phyloP scores from a whole-genome alignment of 805 yeast genomes.

The Candida pseudoglaebosa region DNA sequence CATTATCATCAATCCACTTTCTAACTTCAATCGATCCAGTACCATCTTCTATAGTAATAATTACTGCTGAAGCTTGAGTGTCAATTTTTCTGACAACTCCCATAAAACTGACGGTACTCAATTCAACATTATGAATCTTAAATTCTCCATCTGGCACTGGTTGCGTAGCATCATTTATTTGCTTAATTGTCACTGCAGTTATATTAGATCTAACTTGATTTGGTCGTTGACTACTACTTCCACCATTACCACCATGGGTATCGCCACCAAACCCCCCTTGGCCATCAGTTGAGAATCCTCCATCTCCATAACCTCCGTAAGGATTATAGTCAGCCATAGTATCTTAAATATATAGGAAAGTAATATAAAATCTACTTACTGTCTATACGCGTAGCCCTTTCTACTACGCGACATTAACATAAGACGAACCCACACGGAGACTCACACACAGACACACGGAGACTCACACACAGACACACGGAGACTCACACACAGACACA shows the following conservation, averaged over 20 bases:
- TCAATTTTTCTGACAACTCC: constrained; percentile 68
- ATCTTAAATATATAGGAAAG: not conserved
- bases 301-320: constrained; percentile 18
- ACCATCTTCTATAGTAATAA: constrained; percentile 70
- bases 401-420: too few relatives aligned
- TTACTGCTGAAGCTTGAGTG: constrained; percentile 53
- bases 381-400: too few relatives aligned
- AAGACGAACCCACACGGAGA: too few relatives aligned
- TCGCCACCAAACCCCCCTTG: constrained; percentile 21
- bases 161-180: constrained; percentile 59
- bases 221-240: constrained; percentile 19
- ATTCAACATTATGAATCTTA: constrained; percentile 52
- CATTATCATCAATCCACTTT: constrained; percentile 49
- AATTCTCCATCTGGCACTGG: constrained; percentile 67
- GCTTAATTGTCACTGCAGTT: constrained; percentile 72
- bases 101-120: constrained; percentile 59
- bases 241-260: constrained; percentile 12
- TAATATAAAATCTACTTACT: not conserved
- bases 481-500: too few relatives aligned
- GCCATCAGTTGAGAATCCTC: constrained; percentile 20
- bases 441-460: too few relatives aligned
- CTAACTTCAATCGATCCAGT: constrained; percentile 61
- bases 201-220: constrained; percentile 23
- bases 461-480: too few relatives aligned
- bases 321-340: constrained; percentile 14